phyloP scores from a whole-genome alignment of 2,329 filamentous ascomycete genomes.

The Fusarium metavorans region DNA sequence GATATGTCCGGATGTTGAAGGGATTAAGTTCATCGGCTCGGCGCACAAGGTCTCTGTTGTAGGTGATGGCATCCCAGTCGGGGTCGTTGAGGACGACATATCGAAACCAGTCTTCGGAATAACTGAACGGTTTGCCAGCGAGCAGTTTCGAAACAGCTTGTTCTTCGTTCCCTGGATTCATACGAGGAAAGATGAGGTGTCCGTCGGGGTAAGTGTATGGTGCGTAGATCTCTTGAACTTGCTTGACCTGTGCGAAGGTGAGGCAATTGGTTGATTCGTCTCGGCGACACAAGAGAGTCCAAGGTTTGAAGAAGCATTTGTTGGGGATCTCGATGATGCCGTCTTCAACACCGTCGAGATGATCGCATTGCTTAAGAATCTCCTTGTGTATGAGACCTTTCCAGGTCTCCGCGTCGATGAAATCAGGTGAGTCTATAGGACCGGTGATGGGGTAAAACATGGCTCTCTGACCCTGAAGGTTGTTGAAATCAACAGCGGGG shows the following conservation, averaged over 20 bases:
- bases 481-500: constrained; percentile 59
- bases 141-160: constrained; percentile 19
- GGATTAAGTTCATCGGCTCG: constrained; percentile 17
- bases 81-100: constrained; percentile 18
- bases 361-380: constrained; percentile 63
- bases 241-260: neutral
- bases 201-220: constrained; percentile 16
- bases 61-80: constrained; percentile 17
- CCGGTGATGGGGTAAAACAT: constrained; percentile 32
- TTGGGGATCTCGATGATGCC: constrained; percentile 53
- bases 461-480: constrained; percentile 47
- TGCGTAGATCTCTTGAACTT: constrained; percentile 16
- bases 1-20: constrained; percentile 21
- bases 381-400: constrained; percentile 53
- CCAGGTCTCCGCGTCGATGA: constrained; percentile 9
- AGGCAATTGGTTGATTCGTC: neutral
- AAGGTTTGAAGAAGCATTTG: constrained; percentile 5
- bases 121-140: constrained; percentile 17
- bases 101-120: constrained; percentile 27
- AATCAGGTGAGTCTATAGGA: neutral
- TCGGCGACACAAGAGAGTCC: neutral
- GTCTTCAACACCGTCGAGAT: constrained; percentile 61
- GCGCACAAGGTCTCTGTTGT: neutral
- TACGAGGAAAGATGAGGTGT: constrained; percentile 23
- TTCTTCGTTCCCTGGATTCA: constrained; percentile 26